phyloP scores from a whole-genome alignment of 495 filamentous ascomycete species.

The Aspergillus heteromorphus region DNA sequence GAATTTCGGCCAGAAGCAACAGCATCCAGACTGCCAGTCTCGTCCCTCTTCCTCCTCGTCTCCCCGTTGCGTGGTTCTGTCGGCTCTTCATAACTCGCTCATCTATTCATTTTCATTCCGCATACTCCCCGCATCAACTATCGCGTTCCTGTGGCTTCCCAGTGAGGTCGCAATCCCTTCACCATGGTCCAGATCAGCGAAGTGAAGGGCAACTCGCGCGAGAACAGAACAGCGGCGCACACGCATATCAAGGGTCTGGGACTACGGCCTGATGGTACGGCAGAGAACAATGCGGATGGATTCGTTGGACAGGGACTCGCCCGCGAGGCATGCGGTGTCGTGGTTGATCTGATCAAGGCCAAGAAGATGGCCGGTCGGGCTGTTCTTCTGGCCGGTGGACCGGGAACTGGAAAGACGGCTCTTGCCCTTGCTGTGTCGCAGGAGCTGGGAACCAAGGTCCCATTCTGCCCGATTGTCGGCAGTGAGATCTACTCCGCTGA shows the following conservation, averaged over 20 bases:
- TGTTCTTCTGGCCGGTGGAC: slow-evolving; percentile 85
- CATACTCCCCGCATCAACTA: background rate
- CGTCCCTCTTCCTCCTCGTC: background rate
- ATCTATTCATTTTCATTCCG: background rate
- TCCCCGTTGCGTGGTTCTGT: slow-evolving; percentile 13
- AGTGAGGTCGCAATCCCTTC: slow-evolving; percentile 23
- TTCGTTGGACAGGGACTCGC: slow-evolving; percentile 88
- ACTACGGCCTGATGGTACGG: slow-evolving; percentile 72
- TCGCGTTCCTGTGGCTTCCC: slow-evolving; percentile 17
- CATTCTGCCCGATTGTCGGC: slow-evolving; percentile 93
- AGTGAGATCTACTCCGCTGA: slow-evolving; percentile 96
- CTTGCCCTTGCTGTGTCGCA: slow-evolving; percentile 90
- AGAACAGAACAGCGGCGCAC: slow-evolving; percentile 91
- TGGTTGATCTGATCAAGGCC: slow-evolving; percentile 88
- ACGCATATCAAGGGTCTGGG: slow-evolving; percentile 96
- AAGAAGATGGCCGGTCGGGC: slow-evolving; percentile 97
- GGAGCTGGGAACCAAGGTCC: slow-evolving; percentile 93
- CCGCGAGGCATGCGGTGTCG: slow-evolving; percentile 89
- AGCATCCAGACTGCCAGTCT: slow-evolving; percentile 6
- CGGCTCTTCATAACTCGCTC: slow-evolving; percentile 7
- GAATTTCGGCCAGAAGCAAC: slow-evolving; percentile 35
- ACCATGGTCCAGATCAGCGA: slow-evolving; percentile 92
- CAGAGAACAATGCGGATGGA: slow-evolving; percentile 68
- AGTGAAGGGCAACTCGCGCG: slow-evolving; percentile 90
- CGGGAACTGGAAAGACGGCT: slow-evolving; percentile 95